Evolutionary conservation across 106 monocot species (phyloP).

Genomic region (Posidonia australis): DNA sequence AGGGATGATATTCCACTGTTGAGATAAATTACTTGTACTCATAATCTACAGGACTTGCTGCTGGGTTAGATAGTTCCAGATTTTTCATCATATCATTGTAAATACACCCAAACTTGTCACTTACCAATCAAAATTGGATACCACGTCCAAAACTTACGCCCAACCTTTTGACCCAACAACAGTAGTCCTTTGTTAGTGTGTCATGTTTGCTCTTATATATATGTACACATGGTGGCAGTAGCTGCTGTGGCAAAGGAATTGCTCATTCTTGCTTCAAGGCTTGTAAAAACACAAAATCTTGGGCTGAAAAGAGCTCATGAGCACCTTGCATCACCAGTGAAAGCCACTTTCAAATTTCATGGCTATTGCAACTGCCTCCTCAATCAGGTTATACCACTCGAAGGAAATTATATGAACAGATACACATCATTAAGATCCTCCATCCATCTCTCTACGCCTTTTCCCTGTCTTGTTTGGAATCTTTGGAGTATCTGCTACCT

Average conservation of each 20-base stretch:
- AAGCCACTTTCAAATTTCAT: not conserved
- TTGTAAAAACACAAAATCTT: not conserved
- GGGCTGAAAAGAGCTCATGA: not conserved
- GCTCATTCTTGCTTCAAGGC: not conserved
- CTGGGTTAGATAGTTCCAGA: too few species aligned
- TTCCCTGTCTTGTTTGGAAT: conserved; percentile 29
- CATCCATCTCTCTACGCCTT: conserved; percentile 67
- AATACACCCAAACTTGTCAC: not conserved
- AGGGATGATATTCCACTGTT: not conserved
- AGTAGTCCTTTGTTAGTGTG: conserved; percentile 9
- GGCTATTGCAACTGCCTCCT: not conserved
- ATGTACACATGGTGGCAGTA: conserved; percentile 14
- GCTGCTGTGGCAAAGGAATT: not conserved
- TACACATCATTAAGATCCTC: conserved; percentile 19
- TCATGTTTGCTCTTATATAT: not conserved
- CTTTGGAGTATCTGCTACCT: conserved; percentile 25
- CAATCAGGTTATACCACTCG: not conserved
- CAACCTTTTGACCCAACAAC: not conserved
- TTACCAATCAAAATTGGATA: not conserved
- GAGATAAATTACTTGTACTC: not conserved
- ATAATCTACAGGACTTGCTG: too few species aligned
- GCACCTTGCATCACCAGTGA: not conserved
- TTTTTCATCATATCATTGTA: too few species aligned
- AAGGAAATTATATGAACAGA: not conserved
- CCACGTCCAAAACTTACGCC: not conserved